Evolutionary conservation across 1,139 yeast genomes (phyloP).

Genomic region (Meyerozyma elateridarum): DNA sequence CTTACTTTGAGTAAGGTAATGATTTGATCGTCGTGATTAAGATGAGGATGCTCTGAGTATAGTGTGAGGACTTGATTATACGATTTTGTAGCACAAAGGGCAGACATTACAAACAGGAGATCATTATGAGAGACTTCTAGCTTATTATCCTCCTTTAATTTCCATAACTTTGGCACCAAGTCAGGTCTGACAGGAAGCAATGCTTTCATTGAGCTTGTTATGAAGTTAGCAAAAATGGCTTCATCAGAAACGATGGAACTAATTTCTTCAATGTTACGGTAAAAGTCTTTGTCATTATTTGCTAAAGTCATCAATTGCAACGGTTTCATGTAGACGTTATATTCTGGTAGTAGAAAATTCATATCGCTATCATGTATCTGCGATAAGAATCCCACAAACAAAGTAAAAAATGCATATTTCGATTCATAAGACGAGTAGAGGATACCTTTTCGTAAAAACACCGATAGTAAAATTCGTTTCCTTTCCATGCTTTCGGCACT

Average conservation of each 20-base stretch:
- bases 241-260: too few species aligned
- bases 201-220: slow-evolving; percentile 21
- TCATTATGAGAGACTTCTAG: slow-evolving; percentile 16
- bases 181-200: slow-evolving; percentile 17
- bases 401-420: slow-evolving; percentile 11
- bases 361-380: slow-evolving; percentile 20
- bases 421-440: slow-evolving; percentile 13
- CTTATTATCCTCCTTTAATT: slow-evolving; percentile 16
- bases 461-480: slow-evolving; percentile 18
- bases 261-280: too few species aligned
- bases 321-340: slow-evolving; percentile 16
- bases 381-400: slow-evolving; percentile 17
- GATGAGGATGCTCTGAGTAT: slow-evolving; percentile 19
- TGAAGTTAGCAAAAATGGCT: slow-evolving; percentile 20
- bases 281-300: too few species aligned
- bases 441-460: slow-evolving; percentile 19
- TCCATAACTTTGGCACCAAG: slow-evolving; percentile 22
- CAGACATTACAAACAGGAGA: slow-evolving; percentile 27
- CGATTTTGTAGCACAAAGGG: slow-evolving; percentile 21
- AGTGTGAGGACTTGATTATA: slow-evolving; percentile 23
- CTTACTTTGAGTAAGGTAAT: slow-evolving; percentile 44
- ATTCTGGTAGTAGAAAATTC: slow-evolving; percentile 14
- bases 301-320: too few species aligned
- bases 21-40: slow-evolving; percentile 34
- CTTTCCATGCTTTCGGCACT: slow-evolving; percentile 8